Evolutionary conservation across 2,329 filamentous ascomycete species (phyloP).

Genomic region (Aspergillus fumigatiaffinis): DNA sequence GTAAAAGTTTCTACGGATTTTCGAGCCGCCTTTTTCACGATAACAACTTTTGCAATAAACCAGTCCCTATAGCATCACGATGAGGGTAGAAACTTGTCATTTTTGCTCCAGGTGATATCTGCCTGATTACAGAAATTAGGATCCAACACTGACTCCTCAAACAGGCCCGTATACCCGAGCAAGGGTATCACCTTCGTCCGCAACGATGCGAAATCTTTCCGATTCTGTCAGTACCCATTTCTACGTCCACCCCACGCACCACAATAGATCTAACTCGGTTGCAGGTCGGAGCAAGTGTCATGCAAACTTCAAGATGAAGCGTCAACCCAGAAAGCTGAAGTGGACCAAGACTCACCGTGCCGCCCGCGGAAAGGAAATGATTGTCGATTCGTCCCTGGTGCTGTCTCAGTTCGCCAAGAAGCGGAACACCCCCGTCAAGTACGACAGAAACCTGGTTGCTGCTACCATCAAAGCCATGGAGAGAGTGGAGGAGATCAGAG

Average conservation of each 20-base stretch:
- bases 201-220: conserved; percentile 43
- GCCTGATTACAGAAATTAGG: background rate
- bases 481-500: conserved; percentile 79
- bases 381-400: conserved; percentile 82
- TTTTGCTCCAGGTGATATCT: conserved; percentile 53
- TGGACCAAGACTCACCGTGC: conserved; percentile 95
- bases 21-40: conserved; percentile 12
- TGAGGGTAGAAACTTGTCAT: conserved; percentile 60
- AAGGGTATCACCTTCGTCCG: conserved; percentile 65
- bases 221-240: conserved; percentile 49
- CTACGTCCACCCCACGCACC: background rate
- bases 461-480: conserved; percentile 91
- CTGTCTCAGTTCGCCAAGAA: conserved; percentile 74
- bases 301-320: conserved; percentile 94
- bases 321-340: conserved; percentile 92
- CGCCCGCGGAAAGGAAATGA: conserved; percentile 80
- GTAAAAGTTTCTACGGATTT: conserved; percentile 17
- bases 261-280: background rate
- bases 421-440: conserved; percentile 90
- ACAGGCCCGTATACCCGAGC: conserved; percentile 60
- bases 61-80: background rate
- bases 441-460: conserved; percentile 86
- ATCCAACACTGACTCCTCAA: background rate
- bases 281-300: conserved; percentile 58
- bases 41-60: conserved; percentile 3